phyloP scores from a whole-genome alignment of 371 early-diverging fungal genomes.

The Parasitella parasitica region DNA sequence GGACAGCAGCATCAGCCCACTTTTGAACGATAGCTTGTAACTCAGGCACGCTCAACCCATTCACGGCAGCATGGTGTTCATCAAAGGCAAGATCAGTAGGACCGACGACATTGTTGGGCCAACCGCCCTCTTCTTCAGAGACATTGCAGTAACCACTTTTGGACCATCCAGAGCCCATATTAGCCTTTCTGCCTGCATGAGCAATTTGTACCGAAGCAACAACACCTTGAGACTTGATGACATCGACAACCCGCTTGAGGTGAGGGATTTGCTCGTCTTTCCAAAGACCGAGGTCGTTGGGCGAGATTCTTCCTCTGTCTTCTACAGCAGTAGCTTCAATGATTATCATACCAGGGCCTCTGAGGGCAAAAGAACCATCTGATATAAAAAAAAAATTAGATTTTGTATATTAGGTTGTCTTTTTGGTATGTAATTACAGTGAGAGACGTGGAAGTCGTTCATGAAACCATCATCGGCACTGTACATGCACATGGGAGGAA shows the following conservation, averaged over 20 bases:
- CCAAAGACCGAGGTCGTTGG: conserved; percentile 77
- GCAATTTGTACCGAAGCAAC: conserved; percentile 74
- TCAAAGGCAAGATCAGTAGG: conserved; percentile 63
- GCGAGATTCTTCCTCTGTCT: conserved; percentile 76
- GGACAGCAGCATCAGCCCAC: conserved; percentile 71
- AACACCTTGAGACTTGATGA: conserved; percentile 63
- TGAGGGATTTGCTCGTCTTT: conserved; percentile 74
- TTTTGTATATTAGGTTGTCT: conserved; percentile 58
- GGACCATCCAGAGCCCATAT: conserved; percentile 71
- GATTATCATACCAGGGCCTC: conserved; percentile 75
- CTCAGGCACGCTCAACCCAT: conserved; percentile 61
- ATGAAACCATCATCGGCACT: conserved; percentile 22
- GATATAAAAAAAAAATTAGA: conserved; percentile 42
- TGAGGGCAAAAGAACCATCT: conserved; percentile 65
- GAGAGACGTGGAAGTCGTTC: conserved; percentile 63
- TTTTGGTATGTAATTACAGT: conserved; percentile 37
- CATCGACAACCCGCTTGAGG: conserved; percentile 60
- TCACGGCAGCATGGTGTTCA: conserved; percentile 49
- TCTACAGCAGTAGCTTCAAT: conserved; percentile 81
- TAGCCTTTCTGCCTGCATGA: conserved; percentile 85
- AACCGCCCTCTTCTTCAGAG: conserved; percentile 75
- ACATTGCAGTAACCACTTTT: conserved; percentile 50
- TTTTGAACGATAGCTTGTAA: conserved; percentile 59
- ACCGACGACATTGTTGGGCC: conserved; percentile 75
- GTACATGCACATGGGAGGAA: conserved; percentile 81